Base-by-base conservation (phyloP, 257 asterid species). In the Ilex asprella region DNA sequence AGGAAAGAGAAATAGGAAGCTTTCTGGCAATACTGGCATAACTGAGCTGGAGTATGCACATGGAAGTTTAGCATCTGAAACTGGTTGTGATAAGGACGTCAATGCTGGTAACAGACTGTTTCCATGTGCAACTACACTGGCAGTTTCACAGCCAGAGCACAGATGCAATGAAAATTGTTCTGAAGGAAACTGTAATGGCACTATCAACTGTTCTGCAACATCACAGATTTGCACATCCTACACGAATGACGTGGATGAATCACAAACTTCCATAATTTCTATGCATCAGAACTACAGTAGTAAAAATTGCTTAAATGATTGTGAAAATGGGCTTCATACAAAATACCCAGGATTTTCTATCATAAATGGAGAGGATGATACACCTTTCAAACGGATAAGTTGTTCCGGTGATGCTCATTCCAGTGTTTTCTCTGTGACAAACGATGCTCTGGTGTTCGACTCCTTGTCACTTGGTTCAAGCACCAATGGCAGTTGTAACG, bases 1-100 rank as follows among this genome's bases (percentile, higher is more conserved):
- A 44, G 64, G 65, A 56, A 68, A 62, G 58, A 15, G 65, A 59
- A 60, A 62, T 11, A 71, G 30, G 27, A 56, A 32, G 60, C 61
- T 60, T 58, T 62, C 53, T n/a, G 50, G 63, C 63, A 27, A 54
- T 44, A 43, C 56, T 60, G 64, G 57, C 52, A 39, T 51, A 61
- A 32, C 66, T 58, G 66, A 61, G 39, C 56, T 60, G n/a, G 61
- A 56, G 53, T 31, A 51, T 55, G 59, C 39, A 7, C 16, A 12
- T 56, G 64, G 61, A 61, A 56, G 31, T 55, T 61, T 64, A 39
- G 61, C 27, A 44, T n/a, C 65, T 62, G 31, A 57, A 62, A 39
- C 29, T 63, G 65, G 29, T 50, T 14, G 51, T 10, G 16, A 16
- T 43, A 32, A 15, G 16, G 27, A 31, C 16, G 50, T 49, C 14